Evolutionary conservation across 2,329 filamentous ascomycete genomes (phyloP), one percentile per base, ranked within the genome.

Genomic region (Arachnomyces sp.): DNA sequence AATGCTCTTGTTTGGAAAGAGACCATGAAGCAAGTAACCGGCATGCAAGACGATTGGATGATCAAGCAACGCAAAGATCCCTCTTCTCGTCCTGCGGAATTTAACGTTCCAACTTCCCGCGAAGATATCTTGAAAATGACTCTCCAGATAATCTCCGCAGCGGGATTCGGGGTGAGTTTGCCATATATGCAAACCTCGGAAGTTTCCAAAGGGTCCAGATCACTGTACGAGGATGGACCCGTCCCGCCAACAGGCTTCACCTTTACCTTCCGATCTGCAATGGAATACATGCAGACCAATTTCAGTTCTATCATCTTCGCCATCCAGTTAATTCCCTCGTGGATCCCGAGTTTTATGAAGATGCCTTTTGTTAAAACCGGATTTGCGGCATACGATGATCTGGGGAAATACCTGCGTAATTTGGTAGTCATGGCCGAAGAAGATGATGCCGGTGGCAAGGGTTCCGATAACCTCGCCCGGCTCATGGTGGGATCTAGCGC

Each of bases 1-100:
- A 66, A 61, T 28, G 44, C 44, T 4, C 44, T 62, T 3, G 67
- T 71, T 2, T 68, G 65, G 63, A 39, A 50, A 3, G 61, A 65
- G 44, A 49, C 58, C 11, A 36, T 60, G 9, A 44, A 44, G 2
- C 63, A 67, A 43, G 48, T 55, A 0, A 42, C 35, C 6, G 53
- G 59, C 16, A 60, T 66, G 61, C 34, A 57, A 25, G 29, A 50
- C n/a, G 32, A 50, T 33, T 55, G 52, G 53, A 25, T 11, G 28
- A 36, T 45, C 36, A n/a, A 47, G 44, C 7, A 34, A 30, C 7
- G 16, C 16, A 21, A 14, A 16, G 13, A 16, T 30, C n/a, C 39
- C 13, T 16, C 33, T 8, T 25, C 21, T 9, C 21, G 21, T 25
- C n/a, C 8, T 3, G 12, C 34, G 8, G 14, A 38, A 6, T 31